These are phyloP conservation scores for Salix exigua DNA, from an alignment of 345 rosid genomes.

Conservation along the genomic window DNA sequence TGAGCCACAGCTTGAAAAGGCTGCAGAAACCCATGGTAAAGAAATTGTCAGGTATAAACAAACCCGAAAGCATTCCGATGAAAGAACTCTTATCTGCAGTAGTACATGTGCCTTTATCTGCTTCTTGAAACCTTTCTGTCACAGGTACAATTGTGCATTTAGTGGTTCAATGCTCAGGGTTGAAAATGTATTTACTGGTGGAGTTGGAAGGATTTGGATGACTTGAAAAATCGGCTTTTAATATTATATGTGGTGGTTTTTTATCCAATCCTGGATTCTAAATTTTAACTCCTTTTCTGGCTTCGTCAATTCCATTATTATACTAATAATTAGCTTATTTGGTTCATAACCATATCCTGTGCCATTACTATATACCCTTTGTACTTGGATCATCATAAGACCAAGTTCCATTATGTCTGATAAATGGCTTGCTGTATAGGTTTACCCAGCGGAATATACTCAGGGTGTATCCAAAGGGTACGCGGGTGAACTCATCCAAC, in stretches of 20 bases:
- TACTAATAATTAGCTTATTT: not conserved
- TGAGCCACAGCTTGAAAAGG: conserved; percentile 60
- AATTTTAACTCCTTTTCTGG: not conserved
- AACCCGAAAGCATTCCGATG: not conserved
- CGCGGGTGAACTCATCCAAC: conserved; percentile 65
- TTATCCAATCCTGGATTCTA: not conserved
- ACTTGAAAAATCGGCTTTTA: not conserved
- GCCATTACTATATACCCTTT: not conserved
- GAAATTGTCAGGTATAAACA: conserved; percentile 48
- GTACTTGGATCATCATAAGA: not conserved
- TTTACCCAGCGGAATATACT: conserved; percentile 77
- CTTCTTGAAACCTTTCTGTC: not conserved
- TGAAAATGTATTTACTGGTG: not conserved
- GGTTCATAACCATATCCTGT: not conserved
- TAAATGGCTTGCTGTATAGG: conserved; percentile 34
- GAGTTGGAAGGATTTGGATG: not conserved
- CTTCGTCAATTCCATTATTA: not conserved
- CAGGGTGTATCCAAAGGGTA: conserved; percentile 87
- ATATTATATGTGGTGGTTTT: not conserved
- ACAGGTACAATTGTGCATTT: not conserved
- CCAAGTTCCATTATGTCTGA: conserved; percentile 5
- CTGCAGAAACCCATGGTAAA: conserved; percentile 45
- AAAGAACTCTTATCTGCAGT: not conserved
- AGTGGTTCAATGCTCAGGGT: not conserved
- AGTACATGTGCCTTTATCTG: not conserved